phyloP scores from a whole-genome alignment of 148 eudicot genomes.

The Persicaria maculosa region DNA sequence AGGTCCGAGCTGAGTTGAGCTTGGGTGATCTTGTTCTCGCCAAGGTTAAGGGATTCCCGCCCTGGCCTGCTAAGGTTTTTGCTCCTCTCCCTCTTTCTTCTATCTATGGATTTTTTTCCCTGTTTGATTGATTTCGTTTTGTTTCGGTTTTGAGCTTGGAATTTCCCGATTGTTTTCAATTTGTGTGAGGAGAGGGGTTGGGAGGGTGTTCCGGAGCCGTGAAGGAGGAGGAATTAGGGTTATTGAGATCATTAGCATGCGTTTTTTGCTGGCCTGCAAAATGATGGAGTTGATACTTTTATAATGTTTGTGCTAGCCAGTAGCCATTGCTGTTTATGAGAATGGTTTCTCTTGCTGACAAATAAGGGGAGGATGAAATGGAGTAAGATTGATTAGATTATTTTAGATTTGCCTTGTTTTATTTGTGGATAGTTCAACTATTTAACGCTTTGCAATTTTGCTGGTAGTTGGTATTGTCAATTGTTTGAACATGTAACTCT shows the following conservation, averaged over 20 bases:
- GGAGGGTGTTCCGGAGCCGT: neutral
- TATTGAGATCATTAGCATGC: neutral
- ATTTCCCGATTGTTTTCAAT: neutral
- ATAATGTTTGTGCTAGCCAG: neutral
- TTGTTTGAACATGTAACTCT: neutral
- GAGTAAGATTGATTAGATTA: neutral
- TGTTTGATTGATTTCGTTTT: neutral
- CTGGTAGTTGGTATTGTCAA: neutral
- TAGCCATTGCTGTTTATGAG: neutral
- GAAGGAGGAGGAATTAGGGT: neutral
- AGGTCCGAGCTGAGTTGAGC: constrained; percentile 36
- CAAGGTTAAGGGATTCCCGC: constrained; percentile 88
- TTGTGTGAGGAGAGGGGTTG: neutral
- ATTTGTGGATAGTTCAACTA: neutral
- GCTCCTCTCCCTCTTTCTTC: neutral
- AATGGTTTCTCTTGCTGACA: neutral
- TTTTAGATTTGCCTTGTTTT: neutral
- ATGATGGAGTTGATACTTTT: neutral
- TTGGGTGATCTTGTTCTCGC: constrained; percentile 98
- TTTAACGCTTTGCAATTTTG: neutral
- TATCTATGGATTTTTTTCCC: neutral
- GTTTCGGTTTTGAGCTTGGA: neutral
- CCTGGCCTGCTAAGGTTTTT: constrained; percentile 94
- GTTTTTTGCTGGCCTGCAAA: neutral
- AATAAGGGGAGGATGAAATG: neutral